These are phyloP conservation scores for Asterophora lycoperdoides DNA, from an alignment of 768 basidiomycete genomes.

Conservation along the genomic window DNA sequence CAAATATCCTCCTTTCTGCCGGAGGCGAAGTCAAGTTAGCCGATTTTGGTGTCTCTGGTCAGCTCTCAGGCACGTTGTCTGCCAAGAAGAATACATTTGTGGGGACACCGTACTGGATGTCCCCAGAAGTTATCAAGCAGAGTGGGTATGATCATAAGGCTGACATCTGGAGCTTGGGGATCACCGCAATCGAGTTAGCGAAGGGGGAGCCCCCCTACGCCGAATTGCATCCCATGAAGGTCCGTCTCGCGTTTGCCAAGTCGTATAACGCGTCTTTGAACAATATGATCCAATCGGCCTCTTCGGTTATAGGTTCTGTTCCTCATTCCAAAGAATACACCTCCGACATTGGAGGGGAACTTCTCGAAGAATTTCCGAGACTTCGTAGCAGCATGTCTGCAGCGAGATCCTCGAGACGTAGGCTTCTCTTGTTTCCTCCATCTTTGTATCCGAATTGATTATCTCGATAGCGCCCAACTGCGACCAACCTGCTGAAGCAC, in stretches of 20 bases:
- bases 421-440: slow-evolving; percentile 20
- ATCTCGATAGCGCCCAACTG: slow-evolving; percentile 72
- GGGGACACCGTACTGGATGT: slow-evolving; percentile 99
- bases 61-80: slow-evolving; percentile 87
- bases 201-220: slow-evolving; percentile 98
- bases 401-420: slow-evolving; percentile 91
- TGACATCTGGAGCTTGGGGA: slow-evolving; percentile 98
- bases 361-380: slow-evolving; percentile 94
- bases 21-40: slow-evolving; percentile 96
- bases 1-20: slow-evolving; percentile 89
- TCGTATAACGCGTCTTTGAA: not conserved
- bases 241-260: slow-evolving; percentile 26
- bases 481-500: slow-evolving; percentile 93
- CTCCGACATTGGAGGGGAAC: slow-evolving; percentile 82
- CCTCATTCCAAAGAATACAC: slow-evolving; percentile 96
- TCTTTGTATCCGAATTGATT: slow-evolving; percentile 8
- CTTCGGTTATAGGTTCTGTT: slow-evolving; percentile 74
- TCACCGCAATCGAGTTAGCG: slow-evolving; percentile 95
- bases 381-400: slow-evolving; percentile 89
- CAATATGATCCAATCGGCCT: not conserved
- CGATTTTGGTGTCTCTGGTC: slow-evolving; percentile 98
- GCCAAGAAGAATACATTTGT: slow-evolving; percentile 99
- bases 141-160: slow-evolving; percentile 99
- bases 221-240: slow-evolving; percentile 99
- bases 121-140: slow-evolving; percentile 98